A percentile compares a stretch with the other conserved stretches of the same genome.
phyloP scores from a whole-genome alignment of 441 rosid genomes.

The Theobroma grandiflorum region DNA sequence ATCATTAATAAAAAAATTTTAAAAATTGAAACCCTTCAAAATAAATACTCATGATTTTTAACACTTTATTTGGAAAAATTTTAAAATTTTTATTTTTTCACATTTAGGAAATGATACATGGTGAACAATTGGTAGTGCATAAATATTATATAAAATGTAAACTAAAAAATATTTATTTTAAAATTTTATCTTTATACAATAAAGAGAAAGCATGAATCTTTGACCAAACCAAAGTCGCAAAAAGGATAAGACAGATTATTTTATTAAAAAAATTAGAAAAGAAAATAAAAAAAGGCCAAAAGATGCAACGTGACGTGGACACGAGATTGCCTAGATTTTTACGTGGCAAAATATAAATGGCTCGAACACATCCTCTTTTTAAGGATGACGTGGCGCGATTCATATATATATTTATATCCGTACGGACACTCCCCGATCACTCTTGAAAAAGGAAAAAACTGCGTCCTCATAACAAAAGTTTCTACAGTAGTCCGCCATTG shows the following conservation, averaged over 20 bases:
- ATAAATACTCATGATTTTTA: too few species aligned
- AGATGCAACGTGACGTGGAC: constrained; percentile 7
- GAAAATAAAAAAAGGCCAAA: background rate
- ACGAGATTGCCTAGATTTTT: background rate
- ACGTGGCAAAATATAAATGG: constrained; percentile 7
- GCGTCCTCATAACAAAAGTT: background rate
- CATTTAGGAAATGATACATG: too few species aligned
- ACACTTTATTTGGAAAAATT: too few species aligned
- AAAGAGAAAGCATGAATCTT: too few species aligned
- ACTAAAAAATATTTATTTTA: too few species aligned
- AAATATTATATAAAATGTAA: too few species aligned
- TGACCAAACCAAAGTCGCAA: background rate
- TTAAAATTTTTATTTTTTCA: too few species aligned
- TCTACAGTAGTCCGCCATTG: background rate
- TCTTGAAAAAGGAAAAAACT: background rate
- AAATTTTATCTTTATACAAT: too few species aligned
- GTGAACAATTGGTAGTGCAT: too few species aligned
- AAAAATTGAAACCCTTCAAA: too few species aligned
- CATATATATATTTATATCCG: background rate
- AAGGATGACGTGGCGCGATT: constrained; percentile 15
- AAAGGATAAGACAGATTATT: background rate
- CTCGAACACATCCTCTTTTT: background rate
- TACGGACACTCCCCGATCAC: background rate
- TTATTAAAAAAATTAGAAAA: background rate
- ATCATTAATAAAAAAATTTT: too few species aligned